phyloP scores from a whole-genome alignment of 2,329 filamentous ascomycete species.

The Fusarium ramigenum region DNA sequence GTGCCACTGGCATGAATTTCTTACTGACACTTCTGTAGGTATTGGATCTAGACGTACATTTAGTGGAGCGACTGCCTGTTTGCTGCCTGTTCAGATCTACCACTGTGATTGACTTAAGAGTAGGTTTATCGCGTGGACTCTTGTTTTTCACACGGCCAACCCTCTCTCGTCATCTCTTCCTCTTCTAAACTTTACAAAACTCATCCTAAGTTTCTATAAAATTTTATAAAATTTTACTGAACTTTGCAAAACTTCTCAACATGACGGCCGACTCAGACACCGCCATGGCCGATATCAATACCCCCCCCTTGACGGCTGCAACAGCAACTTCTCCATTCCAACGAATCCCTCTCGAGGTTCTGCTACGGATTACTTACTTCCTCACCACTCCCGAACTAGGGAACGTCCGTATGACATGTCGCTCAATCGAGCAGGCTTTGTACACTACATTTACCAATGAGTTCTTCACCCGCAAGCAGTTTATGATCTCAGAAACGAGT shows the following conservation, averaged over 20 bases:
- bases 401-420: constrained; percentile 64
- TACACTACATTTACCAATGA: constrained; percentile 66
- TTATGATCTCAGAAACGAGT: constrained; percentile 68
- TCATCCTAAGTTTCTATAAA: not conserved
- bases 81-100: constrained; percentile 24
- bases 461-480: constrained; percentile 73
- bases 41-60: not conserved
- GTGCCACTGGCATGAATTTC: not conserved
- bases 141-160: not conserved
- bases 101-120: not conserved
- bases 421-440: constrained; percentile 61
- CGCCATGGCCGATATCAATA: constrained; percentile 17
- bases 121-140: too few species aligned
- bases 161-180: not conserved
- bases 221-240: not conserved
- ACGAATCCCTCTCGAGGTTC: constrained; percentile 66
- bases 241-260: not conserved
- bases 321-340: constrained; percentile 37
- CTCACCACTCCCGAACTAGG: constrained; percentile 66
- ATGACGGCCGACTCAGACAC: constrained; percentile 29
- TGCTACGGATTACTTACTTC: constrained; percentile 62
- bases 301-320: not conserved
- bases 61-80: constrained; percentile 29
- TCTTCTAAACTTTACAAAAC: not conserved
- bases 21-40: not conserved